Percentiles rank a stretch among this genome's conserved stretches.
Conservation (phyloP, 2,329 filamentous ascomycete species). For the Gliomastix tumulicola region DNA sequence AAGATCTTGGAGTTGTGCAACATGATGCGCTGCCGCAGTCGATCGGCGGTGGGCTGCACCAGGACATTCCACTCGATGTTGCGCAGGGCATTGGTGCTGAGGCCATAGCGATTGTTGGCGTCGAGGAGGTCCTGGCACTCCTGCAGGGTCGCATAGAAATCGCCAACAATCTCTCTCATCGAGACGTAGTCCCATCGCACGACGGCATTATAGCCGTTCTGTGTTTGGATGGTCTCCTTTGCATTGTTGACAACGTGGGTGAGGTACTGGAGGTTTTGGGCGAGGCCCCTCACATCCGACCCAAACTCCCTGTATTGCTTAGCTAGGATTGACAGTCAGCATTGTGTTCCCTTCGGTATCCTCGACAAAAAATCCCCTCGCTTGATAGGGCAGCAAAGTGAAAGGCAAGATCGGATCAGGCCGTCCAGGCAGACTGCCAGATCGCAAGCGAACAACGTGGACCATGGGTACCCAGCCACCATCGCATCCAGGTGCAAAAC, state of each 20-base stretch:
- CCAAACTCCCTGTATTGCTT: conserved; percentile 23
- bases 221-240: conserved; percentile 14
- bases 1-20: conserved; percentile 24
- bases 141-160: conserved; percentile 17
- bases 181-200: conserved; percentile 20
- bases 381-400: too few species aligned
- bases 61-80: conserved; percentile 28
- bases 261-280: conserved; percentile 21
- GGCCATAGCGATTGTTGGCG: conserved; percentile 18
- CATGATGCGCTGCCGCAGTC: conserved; percentile 19
- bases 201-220: conserved; percentile 10
- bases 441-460: too few species aligned
- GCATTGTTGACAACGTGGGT: conserved; percentile 17
- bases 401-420: too few species aligned
- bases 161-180: conserved; percentile 15
- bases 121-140: conserved; percentile 20
- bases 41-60: conserved; percentile 22
- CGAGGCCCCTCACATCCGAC: conserved; percentile 19
- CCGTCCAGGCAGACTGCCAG: too few species aligned
- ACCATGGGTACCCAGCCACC: too few species aligned
- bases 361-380: too few species aligned
- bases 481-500: too few species aligned
- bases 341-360: too few species aligned
- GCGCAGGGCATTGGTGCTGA: conserved; percentile 14
- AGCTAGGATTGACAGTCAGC: conserved; percentile 11